Conservation (phyloP, 1,284 basidiomycete species). For the Athelia psychrophila region DNA sequence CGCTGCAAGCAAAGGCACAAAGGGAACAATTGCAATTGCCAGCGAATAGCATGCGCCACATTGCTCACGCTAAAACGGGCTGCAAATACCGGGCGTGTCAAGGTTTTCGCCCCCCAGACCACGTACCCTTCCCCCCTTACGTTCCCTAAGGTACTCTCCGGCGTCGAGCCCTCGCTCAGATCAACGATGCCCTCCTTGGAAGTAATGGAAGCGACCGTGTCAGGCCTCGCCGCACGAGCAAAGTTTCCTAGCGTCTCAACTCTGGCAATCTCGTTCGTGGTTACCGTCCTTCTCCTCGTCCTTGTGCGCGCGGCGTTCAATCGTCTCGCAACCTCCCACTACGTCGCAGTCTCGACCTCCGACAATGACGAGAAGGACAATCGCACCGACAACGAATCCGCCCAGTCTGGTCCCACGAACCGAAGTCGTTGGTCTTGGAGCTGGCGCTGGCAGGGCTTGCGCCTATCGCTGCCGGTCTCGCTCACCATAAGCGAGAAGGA, state of each 20-base stretch:
- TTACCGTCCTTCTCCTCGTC: not conserved
- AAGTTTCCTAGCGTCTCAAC: not conserved
- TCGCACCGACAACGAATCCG: not conserved
- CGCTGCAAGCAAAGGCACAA: too few species aligned
- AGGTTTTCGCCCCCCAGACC: too few species aligned
- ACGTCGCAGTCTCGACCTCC: not conserved
- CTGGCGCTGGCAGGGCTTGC: not conserved
- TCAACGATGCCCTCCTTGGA: conserved; percentile 1
- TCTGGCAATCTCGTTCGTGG: not conserved
- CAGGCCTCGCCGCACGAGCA: not conserved
- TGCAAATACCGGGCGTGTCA: too few species aligned
- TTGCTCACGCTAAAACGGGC: too few species aligned
- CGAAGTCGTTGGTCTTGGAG: not conserved
- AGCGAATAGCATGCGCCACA: too few species aligned
- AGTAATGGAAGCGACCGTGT: not conserved
- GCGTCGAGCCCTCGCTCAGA: not conserved
- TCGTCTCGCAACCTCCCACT: not conserved
- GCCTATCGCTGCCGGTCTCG: not conserved
- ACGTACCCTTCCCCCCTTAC: too few species aligned
- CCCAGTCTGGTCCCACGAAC: not conserved
- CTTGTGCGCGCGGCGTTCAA: not conserved
- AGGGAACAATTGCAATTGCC: too few species aligned
- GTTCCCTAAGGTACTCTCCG: too few species aligned
- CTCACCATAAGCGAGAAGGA: not conserved
- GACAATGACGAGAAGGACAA: not conserved